Evolutionary conservation across 371 early-diverging fungal species (phyloP), one percentile per base, ranked within the genome.

Genomic region (Rhizopus microsporus): DNA sequence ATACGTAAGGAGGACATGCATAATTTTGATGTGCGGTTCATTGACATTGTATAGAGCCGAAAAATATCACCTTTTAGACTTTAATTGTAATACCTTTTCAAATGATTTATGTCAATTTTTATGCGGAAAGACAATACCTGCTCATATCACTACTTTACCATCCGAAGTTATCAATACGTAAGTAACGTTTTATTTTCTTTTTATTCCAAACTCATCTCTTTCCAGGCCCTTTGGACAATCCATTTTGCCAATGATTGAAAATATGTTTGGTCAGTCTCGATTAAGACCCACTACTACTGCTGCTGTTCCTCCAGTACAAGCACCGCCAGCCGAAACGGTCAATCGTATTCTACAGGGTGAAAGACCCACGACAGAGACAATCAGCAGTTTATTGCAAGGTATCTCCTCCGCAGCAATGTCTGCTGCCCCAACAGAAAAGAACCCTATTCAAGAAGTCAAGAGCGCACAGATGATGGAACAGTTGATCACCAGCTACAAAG

Each of bases 51-150:
- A 49, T 56, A 72, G 75, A 3, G 86, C 89, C 0, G 93, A 89
- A 13, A 88, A 88, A 59, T 96, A 96, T 60, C 95, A 96, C 67
- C 66, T 96, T 40, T 78, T 96, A 23, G 92, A 93, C 63, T 90
- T 91, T 71, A 94, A 95, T 72, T 94, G 95, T 80, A 94, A 93
- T 67, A 85, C 77, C 16, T 92, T 92, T 56, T 75, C 89, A 4
- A 88, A 88, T 54, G 85, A 85, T 39, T 69, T 93, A 0, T 91
- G 92, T 62, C 82, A 88, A 48, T 92, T 96, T 62, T 78, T 96
- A 37, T 88, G 88, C 0, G 94, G 93, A 4, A 74, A 78, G 56
- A 53, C 62, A 12, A 93, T 96, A 54, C 96, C 96, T 4, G 46
- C 54, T 4, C 81, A 88, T 49, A 94, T 95, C 45, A 86, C 84